phyloP scores from a whole-genome alignment of 2,329 filamentous ascomycete genomes.

The Phyllosticta citriasiana region DNA sequence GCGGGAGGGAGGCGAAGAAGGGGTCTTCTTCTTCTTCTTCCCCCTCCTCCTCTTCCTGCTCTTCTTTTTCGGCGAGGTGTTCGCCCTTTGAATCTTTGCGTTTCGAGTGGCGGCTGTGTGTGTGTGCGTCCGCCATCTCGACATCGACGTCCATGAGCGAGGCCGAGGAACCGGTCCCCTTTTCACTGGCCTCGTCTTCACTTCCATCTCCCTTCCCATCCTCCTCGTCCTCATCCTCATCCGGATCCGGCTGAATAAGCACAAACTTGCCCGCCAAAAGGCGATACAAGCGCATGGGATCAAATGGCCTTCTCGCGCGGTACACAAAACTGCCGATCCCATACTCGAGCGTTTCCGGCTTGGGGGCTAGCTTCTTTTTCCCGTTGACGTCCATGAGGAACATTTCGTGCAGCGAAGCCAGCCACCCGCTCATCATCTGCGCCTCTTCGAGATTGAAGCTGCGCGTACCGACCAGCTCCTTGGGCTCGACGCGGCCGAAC shows the following conservation, averaged over 20 bases:
- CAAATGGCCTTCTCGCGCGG: constrained; percentile 39
- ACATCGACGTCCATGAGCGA: constrained; percentile 12
- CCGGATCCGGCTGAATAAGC: constrained; percentile 29
- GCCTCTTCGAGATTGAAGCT: constrained; percentile 56
- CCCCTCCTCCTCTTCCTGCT: constrained; percentile 19
- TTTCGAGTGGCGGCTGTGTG: neutral
- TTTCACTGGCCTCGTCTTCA: constrained; percentile 11
- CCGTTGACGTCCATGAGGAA: constrained; percentile 48
- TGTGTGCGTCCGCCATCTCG: constrained; percentile 7
- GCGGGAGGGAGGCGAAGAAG: constrained; percentile 7
- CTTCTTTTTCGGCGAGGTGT: constrained; percentile 21
- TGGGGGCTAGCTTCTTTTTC: constrained; percentile 49
- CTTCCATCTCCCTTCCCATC: constrained; percentile 17
- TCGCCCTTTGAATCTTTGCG: constrained; percentile 1
- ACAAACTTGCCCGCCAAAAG: constrained; percentile 36
- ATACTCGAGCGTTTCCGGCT: constrained; percentile 62
- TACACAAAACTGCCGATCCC: constrained; percentile 65
- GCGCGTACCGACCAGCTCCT: constrained; percentile 55
- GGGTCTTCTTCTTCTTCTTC: constrained; percentile 23
- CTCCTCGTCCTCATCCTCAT: constrained; percentile 19
- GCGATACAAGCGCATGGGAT: constrained; percentile 31
- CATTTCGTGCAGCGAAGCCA: constrained; percentile 60
- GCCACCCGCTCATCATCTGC: constrained; percentile 57
- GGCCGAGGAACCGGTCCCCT: neutral
- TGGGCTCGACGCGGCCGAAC: constrained; percentile 50